Evolutionary conservation across 768 basidiomycete species (phyloP).

Genomic region (Lactarius trivialis): DNA sequence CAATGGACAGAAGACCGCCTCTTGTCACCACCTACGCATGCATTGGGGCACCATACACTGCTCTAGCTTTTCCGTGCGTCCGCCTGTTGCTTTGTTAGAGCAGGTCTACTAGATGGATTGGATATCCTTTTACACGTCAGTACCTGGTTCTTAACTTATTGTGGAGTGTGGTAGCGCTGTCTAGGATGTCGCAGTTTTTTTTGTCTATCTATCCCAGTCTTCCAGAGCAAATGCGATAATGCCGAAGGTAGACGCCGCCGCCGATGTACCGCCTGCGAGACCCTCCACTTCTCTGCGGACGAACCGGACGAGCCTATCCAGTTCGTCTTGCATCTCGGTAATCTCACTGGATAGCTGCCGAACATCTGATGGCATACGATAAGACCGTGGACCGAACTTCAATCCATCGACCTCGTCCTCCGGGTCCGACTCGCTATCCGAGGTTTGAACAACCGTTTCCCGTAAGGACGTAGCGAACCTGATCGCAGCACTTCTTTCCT

Average conservation of each 20-base stretch:
- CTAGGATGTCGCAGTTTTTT: not conserved
- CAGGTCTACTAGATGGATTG: not conserved
- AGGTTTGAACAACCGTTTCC: conserved; percentile 33
- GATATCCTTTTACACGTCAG: not conserved
- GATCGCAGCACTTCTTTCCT: conserved; percentile 51
- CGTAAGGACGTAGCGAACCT: conserved; percentile 44
- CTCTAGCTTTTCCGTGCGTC: not conserved
- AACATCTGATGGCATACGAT: conserved; percentile 36
- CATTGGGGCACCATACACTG: not conserved
- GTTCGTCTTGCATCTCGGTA: conserved; percentile 59
- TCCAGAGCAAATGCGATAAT: conserved; percentile 71
- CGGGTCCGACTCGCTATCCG: conserved; percentile 34
- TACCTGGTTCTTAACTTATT: not conserved
- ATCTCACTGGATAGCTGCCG: conserved; percentile 45
- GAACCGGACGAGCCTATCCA: conserved; percentile 67
- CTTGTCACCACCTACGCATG: not conserved
- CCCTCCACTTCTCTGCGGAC: conserved; percentile 63
- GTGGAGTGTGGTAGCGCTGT: not conserved
- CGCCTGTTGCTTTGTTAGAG: not conserved
- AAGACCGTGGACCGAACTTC: conserved; percentile 34
- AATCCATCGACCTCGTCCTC: conserved; percentile 24
- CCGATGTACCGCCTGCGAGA: conserved; percentile 54
- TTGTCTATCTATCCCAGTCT: conserved; percentile 62
- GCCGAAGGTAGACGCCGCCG: conserved; percentile 57
- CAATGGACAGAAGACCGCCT: not conserved